These are phyloP conservation scores for Fusarium ambrosium DNA, from an alignment of 2,329 filamentous ascomycete genomes.

Conservation along the genomic window DNA sequence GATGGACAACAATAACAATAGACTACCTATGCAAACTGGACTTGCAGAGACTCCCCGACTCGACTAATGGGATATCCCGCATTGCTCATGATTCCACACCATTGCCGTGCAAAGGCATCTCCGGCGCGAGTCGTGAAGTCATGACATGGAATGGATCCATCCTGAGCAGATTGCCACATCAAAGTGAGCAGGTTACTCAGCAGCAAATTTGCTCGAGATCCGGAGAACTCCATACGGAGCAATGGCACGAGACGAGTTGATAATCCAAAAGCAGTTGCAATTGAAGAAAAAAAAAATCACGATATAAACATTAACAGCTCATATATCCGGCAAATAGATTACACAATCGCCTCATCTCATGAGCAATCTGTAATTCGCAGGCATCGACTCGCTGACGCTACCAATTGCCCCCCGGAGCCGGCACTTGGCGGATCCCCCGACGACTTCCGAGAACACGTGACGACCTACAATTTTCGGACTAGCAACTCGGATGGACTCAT, in stretches of 20 bases:
- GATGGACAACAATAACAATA: not conserved
- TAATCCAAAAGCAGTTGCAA: not conserved
- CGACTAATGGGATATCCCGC: not conserved
- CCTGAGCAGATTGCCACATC: slow-evolving; percentile 16
- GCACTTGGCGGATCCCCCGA: slow-evolving; percentile 31
- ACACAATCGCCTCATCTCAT: not conserved
- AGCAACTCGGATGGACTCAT: slow-evolving; percentile 44
- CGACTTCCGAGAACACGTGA: slow-evolving; percentile 48
- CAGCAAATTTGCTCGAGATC: not conserved
- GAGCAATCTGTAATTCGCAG: slow-evolving; percentile 19
- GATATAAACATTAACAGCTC: not conserved
- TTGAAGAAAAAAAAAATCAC: not conserved
- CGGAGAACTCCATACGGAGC: not conserved
- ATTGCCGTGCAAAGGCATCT: not conserved
- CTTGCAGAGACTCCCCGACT: not conserved
- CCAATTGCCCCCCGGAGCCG: slow-evolving; percentile 2
- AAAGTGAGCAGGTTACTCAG: slow-evolving; percentile 1
- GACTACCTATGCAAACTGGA: not conserved
- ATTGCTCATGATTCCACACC: slow-evolving; percentile 17
- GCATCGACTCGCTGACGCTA: slow-evolving; percentile 35
- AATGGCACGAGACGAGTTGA: not conserved
- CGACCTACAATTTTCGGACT: slow-evolving; percentile 49
- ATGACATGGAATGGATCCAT: not conserved
- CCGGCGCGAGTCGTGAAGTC: slow-evolving; percentile 10
- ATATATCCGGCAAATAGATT: not conserved